phyloP scores from a whole-genome alignment of 805 yeast species.

The Isabelozyma pseudorhagii region DNA sequence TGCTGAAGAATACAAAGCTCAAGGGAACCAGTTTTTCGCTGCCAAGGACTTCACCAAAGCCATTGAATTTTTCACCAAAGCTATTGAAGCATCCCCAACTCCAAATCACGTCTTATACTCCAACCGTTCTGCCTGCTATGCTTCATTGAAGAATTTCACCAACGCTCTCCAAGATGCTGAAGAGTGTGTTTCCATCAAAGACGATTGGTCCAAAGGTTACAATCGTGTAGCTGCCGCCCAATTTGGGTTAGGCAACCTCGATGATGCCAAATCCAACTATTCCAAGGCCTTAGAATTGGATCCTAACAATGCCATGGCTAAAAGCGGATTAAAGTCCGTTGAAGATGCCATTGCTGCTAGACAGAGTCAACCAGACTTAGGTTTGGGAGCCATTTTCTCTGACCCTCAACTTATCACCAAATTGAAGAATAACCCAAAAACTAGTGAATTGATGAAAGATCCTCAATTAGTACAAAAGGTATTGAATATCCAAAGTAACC shows the following conservation, averaged over 20 bases:
- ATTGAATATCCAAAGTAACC: constrained; percentile 59
- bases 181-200: constrained; percentile 75
- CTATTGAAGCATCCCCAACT: constrained; percentile 73
- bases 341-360: constrained; percentile 54
- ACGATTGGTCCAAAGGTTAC: constrained; percentile 94
- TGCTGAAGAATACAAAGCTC: constrained; percentile 79
- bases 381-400: constrained; percentile 71
- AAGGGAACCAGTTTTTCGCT: constrained; percentile 90
- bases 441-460: constrained; percentile 83
- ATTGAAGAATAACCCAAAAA: constrained; percentile 79
- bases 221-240: constrained; percentile 92
- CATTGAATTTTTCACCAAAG: constrained; percentile 75
- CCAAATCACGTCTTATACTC: constrained; percentile 94
- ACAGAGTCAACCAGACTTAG: constrained; percentile 63
- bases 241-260: constrained; percentile 78
- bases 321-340: constrained; percentile 73
- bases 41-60: constrained; percentile 84
- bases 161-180: constrained; percentile 84
- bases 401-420: constrained; percentile 79
- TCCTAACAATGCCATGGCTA: constrained; percentile 78
- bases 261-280: constrained; percentile 70
- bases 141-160: constrained; percentile 70
- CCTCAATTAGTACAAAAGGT: constrained; percentile 77
- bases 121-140: constrained; percentile 88
- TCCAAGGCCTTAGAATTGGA: constrained; percentile 80